A percentile compares a stretch with the other conserved stretches of the same genome.
phyloP scores from a whole-genome alignment of 495 filamentous ascomycete species.

The Neurospora sp. region DNA sequence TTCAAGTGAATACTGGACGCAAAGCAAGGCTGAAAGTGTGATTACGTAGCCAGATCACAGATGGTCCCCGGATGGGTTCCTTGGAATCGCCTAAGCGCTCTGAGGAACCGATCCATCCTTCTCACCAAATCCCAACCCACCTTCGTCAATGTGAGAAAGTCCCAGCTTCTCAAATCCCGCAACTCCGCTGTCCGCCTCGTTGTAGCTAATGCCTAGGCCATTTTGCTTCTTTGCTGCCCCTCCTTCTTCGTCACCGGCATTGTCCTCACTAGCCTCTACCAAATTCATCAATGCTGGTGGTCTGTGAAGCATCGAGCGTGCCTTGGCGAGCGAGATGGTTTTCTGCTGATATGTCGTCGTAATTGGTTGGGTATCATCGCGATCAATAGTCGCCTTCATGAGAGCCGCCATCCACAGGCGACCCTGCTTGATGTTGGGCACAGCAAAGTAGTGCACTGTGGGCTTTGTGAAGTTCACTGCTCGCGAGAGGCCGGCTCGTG shows the following conservation, averaged over 20 bases:
- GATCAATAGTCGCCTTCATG: constrained; percentile 98
- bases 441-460: constrained; percentile 94
- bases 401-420: constrained; percentile 97
- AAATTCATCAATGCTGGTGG: constrained; percentile 78
- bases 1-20: not conserved
- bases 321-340: constrained; percentile 81
- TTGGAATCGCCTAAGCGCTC: constrained; percentile 26
- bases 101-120: constrained; percentile 26
- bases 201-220: constrained; percentile 6
- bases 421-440: constrained; percentile 78
- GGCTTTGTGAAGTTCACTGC: constrained; percentile 96
- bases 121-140: constrained; percentile 24
- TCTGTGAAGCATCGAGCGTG: constrained; percentile 68
- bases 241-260: constrained; percentile 8
- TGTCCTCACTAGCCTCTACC: constrained; percentile 42
- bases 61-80: not conserved
- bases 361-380: constrained; percentile 67
- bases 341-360: constrained; percentile 91
- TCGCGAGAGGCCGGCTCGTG: constrained; percentile 74
- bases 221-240: constrained; percentile 5
- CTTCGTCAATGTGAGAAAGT: constrained; percentile 28
- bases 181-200: constrained; percentile 39
- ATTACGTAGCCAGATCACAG: not conserved
- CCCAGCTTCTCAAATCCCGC: constrained; percentile 38
- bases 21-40: not conserved